Evolutionary conservation across 2,329 filamentous ascomycete genomes (phyloP), one percentile per base, ranked within the genome.

Genomic region (Dothiorella sarmentorum): DNA sequence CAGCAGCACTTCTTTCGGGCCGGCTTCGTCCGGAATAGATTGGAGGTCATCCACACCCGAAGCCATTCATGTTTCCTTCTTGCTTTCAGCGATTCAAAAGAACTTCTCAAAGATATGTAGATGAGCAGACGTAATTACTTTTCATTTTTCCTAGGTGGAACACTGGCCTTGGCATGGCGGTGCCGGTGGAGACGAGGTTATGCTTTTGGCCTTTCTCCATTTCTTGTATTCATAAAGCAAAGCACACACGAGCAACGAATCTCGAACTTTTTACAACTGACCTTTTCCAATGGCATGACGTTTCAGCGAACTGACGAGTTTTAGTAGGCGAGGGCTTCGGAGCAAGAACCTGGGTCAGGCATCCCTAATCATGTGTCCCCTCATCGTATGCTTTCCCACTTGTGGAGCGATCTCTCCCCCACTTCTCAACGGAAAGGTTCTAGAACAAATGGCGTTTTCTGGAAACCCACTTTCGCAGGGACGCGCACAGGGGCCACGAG

Each of bases 221-320:
- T 13, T 52, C 31, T 24, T 52, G 47, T 52, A 52, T 37, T 38
- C 47, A 52, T 52, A 38, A 52, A 52, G 47, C 47, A 37, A 44
- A 52, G 47, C 31, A 52, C 20, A 52, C 31, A 38, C 31, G 31
- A 38, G 47, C 18, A 13, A 38, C 18, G 47, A 37, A 52, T 27
- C 15, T 52, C 31, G 45, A 26, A 26, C 10, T 20, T 15, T n/a
- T 20, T n/a, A 5, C n/a, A n/a, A n/a, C n/a, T n/a, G n/a, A n/a
- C n/a, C n/a, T n/a, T n/a, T n/a, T n/a, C n/a, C n/a, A n/a, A n/a
- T n/a, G n/a, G n/a, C n/a, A n/a, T n/a, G n/a, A n/a, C n/a, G 20
- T 43, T 26, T n/a, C 20, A 15, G 20, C 20, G 17, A 13, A 5
- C 11, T 20, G 15, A 13, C 3, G 40, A 5, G 33, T 26, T 43